Base-by-base conservation (phyloP, 2,329 filamentous ascomycete species). In the Penicillium psychrosexuale region DNA sequence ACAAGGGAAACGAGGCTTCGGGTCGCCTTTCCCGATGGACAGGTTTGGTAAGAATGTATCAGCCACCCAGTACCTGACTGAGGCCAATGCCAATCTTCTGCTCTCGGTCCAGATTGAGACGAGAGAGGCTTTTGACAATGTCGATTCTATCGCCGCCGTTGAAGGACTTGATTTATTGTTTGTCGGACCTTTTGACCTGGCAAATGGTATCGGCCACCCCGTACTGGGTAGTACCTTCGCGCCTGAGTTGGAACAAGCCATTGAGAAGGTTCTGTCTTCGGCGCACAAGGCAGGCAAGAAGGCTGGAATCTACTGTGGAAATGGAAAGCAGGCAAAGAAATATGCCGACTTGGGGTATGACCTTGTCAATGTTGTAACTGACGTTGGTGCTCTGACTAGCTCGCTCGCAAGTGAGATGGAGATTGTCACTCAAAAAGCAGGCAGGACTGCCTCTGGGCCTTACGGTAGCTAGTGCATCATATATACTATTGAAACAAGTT, bases 321-420 rank as follows among this genome's bases (percentile, higher is more conserved):
- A 42, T 42, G 39, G 39, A 42, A 42, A 28, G 39, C 39, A 28
- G 24, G 39, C 24, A 28, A 42, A 42, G 39, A 42, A 28, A 42
- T 42, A 42, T 28, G 39, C 24, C 24, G 39, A 42, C 24, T 27
- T 42, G 24, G 39, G 39, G 24, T 27, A 27, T 17, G 39, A 42
- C 39, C 7, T 42, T 9, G 39, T 42, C 39, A 42, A 42, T n/a
- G 39, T 42, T 27, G 40, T 30, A 9, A 30, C 40, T 28, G 42
- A 55, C 19, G 36, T 40, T 31, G 42, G 40, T 30, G 36, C 36
- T 28, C 34, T 52, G 36, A 46, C 48, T 33, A 51, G 28, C 24
- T 46, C 48, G 4, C 34, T 55, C 27, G 40, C 39, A 9, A 30
- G 48, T 44, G 42, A 52, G 28, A 51, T 47, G 48, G 34, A 45